These are phyloP conservation scores for Wilhelminamyces savonicus DNA, from an alignment of 805 yeast genomes.

Conservation along the genomic window DNA sequence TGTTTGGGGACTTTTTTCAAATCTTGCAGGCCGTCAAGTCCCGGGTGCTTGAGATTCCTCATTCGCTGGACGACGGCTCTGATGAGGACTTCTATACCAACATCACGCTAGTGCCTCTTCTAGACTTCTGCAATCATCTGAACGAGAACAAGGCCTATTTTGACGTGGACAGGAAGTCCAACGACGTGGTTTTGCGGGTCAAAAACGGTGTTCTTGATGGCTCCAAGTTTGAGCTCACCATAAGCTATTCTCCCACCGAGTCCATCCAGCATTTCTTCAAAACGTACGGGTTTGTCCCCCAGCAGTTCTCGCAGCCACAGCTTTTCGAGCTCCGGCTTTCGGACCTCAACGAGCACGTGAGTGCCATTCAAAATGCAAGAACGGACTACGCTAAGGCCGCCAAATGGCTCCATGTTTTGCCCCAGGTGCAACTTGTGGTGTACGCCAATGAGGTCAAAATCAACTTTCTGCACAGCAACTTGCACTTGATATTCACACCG, in stretches of 20 bases:
- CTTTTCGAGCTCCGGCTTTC: conserved; percentile 7
- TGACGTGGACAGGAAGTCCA: conserved; percentile 45
- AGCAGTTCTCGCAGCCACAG: conserved; percentile 4
- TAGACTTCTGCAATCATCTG: conserved; percentile 65
- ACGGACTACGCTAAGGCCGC: conserved; percentile 5
- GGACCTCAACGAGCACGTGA: conserved; percentile 5
- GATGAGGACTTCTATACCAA: conserved; percentile 39
- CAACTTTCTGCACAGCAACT: conserved; percentile 9
- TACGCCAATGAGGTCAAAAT: conserved; percentile 6
- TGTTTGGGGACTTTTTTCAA: conserved; percentile 18
- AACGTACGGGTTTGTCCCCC: conserved; percentile 29
- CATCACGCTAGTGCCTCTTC: conserved; percentile 55
- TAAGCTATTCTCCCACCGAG: conserved; percentile 18
- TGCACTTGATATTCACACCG: conserved; percentile 12
- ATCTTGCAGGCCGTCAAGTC: conserved; percentile 47
- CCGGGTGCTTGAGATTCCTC: conserved; percentile 61
- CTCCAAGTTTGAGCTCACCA: conserved; percentile 15
- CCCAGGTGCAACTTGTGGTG: conserved; percentile 17
- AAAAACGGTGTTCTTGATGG: conserved; percentile 1
- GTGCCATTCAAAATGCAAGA: background rate
- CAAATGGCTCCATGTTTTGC: conserved; percentile 25
- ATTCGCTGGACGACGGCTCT: conserved; percentile 5
- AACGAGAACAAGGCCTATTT: conserved; percentile 40
- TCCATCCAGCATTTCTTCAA: conserved; percentile 17
- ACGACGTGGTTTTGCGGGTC: conserved; percentile 36